Conservation (phyloP, 2,329 filamentous ascomycete species). For the Amauroascus verrucosus region DNA sequence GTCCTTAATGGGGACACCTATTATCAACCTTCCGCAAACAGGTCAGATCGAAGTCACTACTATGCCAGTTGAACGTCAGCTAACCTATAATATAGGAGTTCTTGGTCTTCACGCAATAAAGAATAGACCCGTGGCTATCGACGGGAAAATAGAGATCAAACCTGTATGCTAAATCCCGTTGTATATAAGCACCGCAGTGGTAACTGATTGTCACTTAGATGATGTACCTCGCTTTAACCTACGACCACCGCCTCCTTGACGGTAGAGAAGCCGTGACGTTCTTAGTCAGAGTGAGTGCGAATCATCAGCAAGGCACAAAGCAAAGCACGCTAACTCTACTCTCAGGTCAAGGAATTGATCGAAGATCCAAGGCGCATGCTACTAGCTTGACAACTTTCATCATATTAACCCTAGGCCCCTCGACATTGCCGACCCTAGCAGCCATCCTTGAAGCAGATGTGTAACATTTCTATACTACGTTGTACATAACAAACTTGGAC, state of each 20-base stretch:
- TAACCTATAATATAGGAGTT: constrained; percentile 45
- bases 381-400: too few relatives aligned
- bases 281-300: constrained; percentile 64
- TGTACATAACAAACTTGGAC: too few relatives aligned
- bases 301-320: too few relatives aligned
- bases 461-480: too few relatives aligned
- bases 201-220: constrained; percentile 43
- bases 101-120: constrained; percentile 94
- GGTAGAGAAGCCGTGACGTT: constrained; percentile 94
- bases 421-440: too few relatives aligned
- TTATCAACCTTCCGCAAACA: constrained; percentile 94
- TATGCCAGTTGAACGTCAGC: neutral
- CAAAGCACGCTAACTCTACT: too few relatives aligned
- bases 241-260: constrained; percentile 92
- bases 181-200: neutral
- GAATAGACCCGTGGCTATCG: constrained; percentile 76
- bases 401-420: too few relatives aligned
- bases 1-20: constrained; percentile 92
- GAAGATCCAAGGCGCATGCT: too few relatives aligned
- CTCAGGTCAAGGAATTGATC: too few relatives aligned
- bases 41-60: constrained; percentile 32
- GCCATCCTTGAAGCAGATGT: too few relatives aligned
- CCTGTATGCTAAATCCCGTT: constrained; percentile 44
- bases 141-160: constrained; percentile 88
- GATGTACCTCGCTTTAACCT: constrained; percentile 98